Base-by-base conservation (phyloP, 129 eudicot species). In the Chrysanthemum makinoi region DNA sequence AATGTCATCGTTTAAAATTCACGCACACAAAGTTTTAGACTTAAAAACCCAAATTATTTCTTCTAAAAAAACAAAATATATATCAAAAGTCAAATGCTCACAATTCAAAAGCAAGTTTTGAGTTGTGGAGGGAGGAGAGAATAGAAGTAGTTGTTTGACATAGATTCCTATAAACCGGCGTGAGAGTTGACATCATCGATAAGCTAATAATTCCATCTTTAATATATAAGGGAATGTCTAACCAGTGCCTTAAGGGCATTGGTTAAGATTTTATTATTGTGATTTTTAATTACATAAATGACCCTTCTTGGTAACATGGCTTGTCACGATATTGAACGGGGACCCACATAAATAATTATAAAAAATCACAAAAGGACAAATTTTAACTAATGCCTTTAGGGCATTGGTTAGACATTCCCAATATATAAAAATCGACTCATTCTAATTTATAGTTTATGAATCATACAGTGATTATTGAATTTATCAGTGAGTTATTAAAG, bases 131-230 rank as follows among this genome's bases (percentile, higher is more conserved):
- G n/a, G n/a, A n/a, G n/a, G n/a, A n/a, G 73, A 74, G 72, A 66
- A 30, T 54, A 11, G 18, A 22, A 22, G 26, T 56, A 60, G 72
- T 24, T 52, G 72, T n/a, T 74, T 68, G 69, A 63, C 66, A 66
- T 72, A 35, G 44, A 57, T 65, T 72, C 73, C 63, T 58, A 33
- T 10, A 49, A 69, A 64, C 64, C 75, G 78, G 80, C 86, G 58
- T 82, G 86, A 75, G 44, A 57, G 54, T 75, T 74, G 75, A 78
- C 86, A 60, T 79, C 81, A 74, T 49, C 52, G 46, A 60, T 20
- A 30, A 10, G 53, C 53, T 62, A 63, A 77, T 61, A 68, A 58
- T 76, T 66, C 18, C 58, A 65, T 24, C 15, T 74, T 57, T 12
- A 43, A 19, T 33, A 65, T 50, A 30, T n/a, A n/a, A n/a, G n/a